Evolutionary conservation across 164 flowering plant species (phyloP).

Genomic region (Chimonanthus salicifolius): DNA sequence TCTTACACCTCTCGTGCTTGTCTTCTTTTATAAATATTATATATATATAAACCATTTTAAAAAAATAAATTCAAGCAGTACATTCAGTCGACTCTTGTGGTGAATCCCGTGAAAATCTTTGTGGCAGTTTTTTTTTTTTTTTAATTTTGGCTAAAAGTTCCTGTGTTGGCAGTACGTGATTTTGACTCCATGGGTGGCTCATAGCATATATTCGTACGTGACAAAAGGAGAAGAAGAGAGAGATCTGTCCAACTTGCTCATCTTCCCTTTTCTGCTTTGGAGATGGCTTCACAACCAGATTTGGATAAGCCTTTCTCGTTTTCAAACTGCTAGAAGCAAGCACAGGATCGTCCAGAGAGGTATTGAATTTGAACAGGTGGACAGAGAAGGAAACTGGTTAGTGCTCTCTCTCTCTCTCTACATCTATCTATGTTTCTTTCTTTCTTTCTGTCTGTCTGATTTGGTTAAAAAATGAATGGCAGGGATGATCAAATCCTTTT

Average conservation of each 20-base stretch:
- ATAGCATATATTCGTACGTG: constrained; percentile 26
- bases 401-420: neutral
- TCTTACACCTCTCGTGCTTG: no score
- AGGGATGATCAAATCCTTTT: constrained; percentile 2
- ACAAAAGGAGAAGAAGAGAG: constrained; percentile 20
- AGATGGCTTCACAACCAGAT: constrained; percentile 43
- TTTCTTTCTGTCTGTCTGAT: neutral
- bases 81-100: no score
- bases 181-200: constrained; percentile 37
- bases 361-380: constrained; percentile 28
- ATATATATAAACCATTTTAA: no score
- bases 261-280: constrained; percentile 31
- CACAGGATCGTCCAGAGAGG: constrained; percentile 22
- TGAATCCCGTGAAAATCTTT: no score
- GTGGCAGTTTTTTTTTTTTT: no score
- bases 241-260: constrained; percentile 25
- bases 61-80: no score
- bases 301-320: constrained; percentile 47
- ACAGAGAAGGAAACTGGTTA: constrained; percentile 25
- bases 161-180: constrained; percentile 29
- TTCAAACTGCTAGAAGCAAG: constrained; percentile 21
- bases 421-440: neutral
- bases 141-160: no score
- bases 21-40: no score
- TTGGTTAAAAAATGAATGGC: constrained; percentile 1